phyloP scores from a whole-genome alignment of 2,329 filamentous ascomycete species.

The Epichloe elymi region DNA sequence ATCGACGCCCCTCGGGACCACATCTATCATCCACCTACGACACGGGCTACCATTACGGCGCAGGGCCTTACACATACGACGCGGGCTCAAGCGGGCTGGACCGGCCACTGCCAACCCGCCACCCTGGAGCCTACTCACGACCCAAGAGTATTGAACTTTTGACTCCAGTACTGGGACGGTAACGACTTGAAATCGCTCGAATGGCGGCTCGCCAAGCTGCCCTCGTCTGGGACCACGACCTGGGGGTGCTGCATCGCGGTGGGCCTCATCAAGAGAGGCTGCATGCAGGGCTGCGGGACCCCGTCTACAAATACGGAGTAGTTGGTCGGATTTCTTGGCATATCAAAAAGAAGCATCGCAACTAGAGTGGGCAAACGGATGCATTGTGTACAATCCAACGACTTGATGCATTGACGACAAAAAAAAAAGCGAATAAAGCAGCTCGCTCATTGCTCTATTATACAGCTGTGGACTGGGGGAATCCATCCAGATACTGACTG shows the following conservation, averaged over 20 bases:
- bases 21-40: slow-evolving; percentile 41
- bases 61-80: slow-evolving; percentile 26
- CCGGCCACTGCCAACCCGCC: slow-evolving; percentile 42
- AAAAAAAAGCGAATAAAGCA: background rate
- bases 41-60: slow-evolving; percentile 23
- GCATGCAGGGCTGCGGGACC: background rate
- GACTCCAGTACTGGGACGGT: slow-evolving; percentile 43
- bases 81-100: slow-evolving; percentile 27
- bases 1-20: slow-evolving; percentile 27
- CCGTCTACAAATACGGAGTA: background rate
- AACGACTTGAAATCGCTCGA: slow-evolving; percentile 4
- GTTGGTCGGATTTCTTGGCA: background rate
- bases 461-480: background rate
- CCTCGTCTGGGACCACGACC: background rate
- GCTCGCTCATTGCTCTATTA: background rate
- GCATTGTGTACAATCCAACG: background rate
- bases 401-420: background rate
- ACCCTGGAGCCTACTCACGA: slow-evolving; percentile 39
- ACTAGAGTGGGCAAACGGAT: background rate
- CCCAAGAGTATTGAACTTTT: slow-evolving; percentile 52
- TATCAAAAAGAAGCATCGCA: background rate
- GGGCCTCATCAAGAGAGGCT: slow-evolving; percentile 5
- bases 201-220: too few species aligned
- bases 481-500: background rate
- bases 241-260: background rate